Conservation (phyloP, 148 eudicot genomes). For the Chenopodium formosanum region DNA sequence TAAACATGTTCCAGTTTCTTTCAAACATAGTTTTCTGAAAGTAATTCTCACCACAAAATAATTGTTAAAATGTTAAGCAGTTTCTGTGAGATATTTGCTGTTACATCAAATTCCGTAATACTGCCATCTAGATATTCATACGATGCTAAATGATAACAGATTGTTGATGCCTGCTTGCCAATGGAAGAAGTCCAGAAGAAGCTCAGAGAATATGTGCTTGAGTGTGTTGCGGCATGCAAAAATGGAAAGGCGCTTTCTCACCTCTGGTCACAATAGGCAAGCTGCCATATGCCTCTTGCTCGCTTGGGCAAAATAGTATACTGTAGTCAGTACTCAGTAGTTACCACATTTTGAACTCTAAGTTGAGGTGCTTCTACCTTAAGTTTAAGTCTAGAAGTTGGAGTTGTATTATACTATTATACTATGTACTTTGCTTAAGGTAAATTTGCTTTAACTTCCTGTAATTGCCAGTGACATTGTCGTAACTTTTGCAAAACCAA, state of each 20-base stretch:
- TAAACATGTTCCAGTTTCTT: not conserved
- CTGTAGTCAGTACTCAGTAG: not conserved
- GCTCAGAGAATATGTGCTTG: slow-evolving; percentile 45
- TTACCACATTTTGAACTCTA: not conserved
- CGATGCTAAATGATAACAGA: slow-evolving; percentile 36
- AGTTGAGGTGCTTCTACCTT: not conserved
- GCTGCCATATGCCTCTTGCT: not conserved
- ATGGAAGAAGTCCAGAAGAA: slow-evolving; percentile 77
- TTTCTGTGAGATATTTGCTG: not conserved
- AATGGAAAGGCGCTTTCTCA: slow-evolving; percentile 53
- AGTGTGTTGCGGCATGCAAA: slow-evolving; percentile 46
- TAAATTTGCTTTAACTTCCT: not conserved
- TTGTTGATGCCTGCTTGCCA: slow-evolving; percentile 65
- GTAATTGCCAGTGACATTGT: too few species aligned
- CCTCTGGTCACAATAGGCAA: slow-evolving; percentile 40
- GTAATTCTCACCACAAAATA: not conserved
- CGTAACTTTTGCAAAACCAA: too few species aligned
- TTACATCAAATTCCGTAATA: not conserved
- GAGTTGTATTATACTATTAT: not conserved
- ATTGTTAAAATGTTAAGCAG: not conserved
- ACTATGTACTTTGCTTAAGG: not conserved
- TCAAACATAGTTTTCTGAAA: not conserved
- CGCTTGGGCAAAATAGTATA: not conserved
- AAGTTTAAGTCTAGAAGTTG: not conserved
- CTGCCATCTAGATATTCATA: not conserved